Conservation (phyloP, 257 asterid species). For the Solanum bulbocastanum region DNA sequence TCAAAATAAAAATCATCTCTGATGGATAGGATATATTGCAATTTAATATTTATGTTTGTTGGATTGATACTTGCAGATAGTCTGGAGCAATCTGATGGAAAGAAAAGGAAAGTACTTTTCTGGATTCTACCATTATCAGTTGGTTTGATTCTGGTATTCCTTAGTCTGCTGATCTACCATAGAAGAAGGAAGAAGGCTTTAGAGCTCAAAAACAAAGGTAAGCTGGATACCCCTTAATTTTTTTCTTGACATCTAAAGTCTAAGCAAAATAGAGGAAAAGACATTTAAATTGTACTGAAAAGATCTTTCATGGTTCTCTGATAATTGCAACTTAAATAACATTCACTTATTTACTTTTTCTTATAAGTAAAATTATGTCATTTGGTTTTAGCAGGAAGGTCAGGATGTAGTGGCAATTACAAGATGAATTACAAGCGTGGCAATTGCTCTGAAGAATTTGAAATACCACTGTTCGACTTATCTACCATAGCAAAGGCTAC, state of each 20-base stretch:
- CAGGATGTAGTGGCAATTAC: neutral
- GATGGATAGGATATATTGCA: neutral
- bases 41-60: neutral
- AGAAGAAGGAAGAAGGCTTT: conserved; percentile 1
- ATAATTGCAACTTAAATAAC: neutral
- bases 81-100: neutral
- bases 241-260: neutral
- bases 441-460: conserved; percentile 9
- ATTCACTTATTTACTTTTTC: neutral
- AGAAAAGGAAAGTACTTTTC: neutral
- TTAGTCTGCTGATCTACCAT: neutral
- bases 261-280: neutral
- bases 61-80: neutral
- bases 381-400: neutral
- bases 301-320: neutral
- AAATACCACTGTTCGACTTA: conserved; percentile 29
- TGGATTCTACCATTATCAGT: neutral
- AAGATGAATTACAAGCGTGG: too few relatives aligned
- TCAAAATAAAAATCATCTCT: neutral
- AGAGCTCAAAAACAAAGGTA: neutral
- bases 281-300: neutral
- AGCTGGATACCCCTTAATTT: neutral
- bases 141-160: neutral
- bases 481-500: conserved; percentile 25
- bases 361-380: neutral